These are phyloP conservation scores for Selaginella tamariscina DNA, from an alignment of 75 land plant genomes.

Conservation along the genomic window DNA sequence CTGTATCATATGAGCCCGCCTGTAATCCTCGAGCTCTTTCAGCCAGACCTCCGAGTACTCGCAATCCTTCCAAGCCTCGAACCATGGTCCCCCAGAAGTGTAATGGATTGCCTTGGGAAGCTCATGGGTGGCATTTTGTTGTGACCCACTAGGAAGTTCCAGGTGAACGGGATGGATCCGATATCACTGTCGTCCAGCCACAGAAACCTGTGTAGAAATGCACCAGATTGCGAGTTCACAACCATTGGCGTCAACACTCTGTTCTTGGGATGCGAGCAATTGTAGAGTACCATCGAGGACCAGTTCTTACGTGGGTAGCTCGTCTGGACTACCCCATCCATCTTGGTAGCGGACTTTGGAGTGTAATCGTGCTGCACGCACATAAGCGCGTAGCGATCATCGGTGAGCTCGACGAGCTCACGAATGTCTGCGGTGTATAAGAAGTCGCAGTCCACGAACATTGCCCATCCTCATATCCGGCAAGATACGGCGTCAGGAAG, in stretches of 20 bases:
- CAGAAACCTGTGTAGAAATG: conserved; percentile 26
- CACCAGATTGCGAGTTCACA: conserved; percentile 50
- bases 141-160: conserved; percentile 69
- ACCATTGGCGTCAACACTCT: conserved; percentile 36
- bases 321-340: conserved; percentile 65
- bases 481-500: conserved; percentile 61
- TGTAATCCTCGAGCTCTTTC: conserved; percentile 41
- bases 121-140: conserved; percentile 27
- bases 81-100: conserved; percentile 70
- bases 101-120: conserved; percentile 58
- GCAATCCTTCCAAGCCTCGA: conserved; percentile 66
- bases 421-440: conserved; percentile 27
- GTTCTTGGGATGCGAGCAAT: conserved; percentile 66
- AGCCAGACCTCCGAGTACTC: conserved; percentile 57
- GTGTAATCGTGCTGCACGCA: conserved; percentile 65
- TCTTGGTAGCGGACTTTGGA: conserved; percentile 51
- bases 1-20: conserved; percentile 13
- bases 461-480: conserved; percentile 71
- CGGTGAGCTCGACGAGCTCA: conserved; percentile 32
- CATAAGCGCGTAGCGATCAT: conserved; percentile 59
- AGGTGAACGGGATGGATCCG: conserved; percentile 45
- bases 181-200: conserved; percentile 17
- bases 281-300: conserved; percentile 78
- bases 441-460: conserved; percentile 85
- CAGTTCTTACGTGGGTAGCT: conserved; percentile 62